A percentile compares a stretch with the other conserved stretches of the same genome.
phyloP scores from a whole-genome alignment of 805 yeast species.

The Candida gorgasii region DNA sequence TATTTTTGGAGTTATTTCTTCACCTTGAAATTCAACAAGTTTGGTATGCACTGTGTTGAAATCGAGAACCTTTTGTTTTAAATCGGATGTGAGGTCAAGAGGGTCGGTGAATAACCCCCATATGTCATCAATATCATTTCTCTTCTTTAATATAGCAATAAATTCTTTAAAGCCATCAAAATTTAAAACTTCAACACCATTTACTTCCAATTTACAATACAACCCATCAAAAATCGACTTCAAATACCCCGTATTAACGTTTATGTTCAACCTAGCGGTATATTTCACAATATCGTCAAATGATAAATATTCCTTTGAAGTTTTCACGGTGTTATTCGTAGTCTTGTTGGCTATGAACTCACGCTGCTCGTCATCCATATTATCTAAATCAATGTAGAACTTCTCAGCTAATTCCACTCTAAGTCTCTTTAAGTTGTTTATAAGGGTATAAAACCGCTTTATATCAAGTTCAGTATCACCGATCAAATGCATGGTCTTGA shows the following conservation, averaged over 20 bases:
- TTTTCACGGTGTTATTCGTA: conserved; percentile 13
- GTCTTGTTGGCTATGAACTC: conserved; percentile 26
- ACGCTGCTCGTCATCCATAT: conserved; percentile 30
- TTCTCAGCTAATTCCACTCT: conserved; percentile 62
- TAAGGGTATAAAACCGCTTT: conserved; percentile 41
- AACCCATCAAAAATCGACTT: conserved; percentile 44
- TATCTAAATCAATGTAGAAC: conserved; percentile 46
- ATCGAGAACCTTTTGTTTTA: conserved; percentile 20
- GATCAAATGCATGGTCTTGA: conserved; percentile 78
- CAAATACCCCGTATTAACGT: conserved; percentile 58
- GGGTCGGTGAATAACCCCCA: conserved; percentile 47
- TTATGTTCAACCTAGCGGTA: conserved; percentile 69
- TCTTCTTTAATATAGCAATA: conserved; percentile 62
- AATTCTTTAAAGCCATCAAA: conserved; percentile 76
- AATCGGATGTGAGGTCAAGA: no score
- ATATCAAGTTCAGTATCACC: conserved; percentile 65
- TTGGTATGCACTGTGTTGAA: conserved; percentile 56
- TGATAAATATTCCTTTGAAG: conserved; percentile 37
- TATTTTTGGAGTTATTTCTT: conserved; percentile 21
- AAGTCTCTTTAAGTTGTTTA: conserved; percentile 63
- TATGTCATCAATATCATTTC: conserved; percentile 60
- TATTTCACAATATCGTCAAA: conserved; percentile 70
- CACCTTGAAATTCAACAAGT: conserved; percentile 22
- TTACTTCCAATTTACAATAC: conserved; percentile 30
- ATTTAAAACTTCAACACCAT: conserved; percentile 41